Base-by-base conservation (phyloP, 2,329 filamentous ascomycete species). In the Xylaria sp. region DNA sequence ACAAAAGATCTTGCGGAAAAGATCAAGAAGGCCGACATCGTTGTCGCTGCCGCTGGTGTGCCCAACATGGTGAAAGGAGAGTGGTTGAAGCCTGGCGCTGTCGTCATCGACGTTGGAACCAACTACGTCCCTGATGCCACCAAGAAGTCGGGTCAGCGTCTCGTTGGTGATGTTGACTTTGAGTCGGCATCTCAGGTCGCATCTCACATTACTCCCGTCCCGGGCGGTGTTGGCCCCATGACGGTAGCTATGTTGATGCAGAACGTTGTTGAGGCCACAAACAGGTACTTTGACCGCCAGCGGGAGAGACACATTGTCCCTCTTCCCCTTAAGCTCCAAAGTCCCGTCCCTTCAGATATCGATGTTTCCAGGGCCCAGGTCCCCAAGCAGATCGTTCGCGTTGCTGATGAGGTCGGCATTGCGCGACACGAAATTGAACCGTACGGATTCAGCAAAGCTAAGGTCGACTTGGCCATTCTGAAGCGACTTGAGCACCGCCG, bases 221-320 rank as follows among this genome's bases (percentile, higher is more conserved):
- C 94, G 1, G 94, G 94, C 59, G 94, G 94, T 74, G 94, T 99
- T 60, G 94, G 94, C 0, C 94, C 94, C 54, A 99, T 99, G 94
- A 99, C 94, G 2, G 92, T 99, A 64, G 94, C 94, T 61, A 99
- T 99, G 94, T 81, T 99, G 52, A 79, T 99, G 69, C 90, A 96
- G 75, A 99, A 99, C 71, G 92, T 97, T 7, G 89, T 97, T 58
- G 89, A 93, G 67, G 88, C 93, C 39, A 89, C 94, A 42, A 88
- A 87, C 53, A 79, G 83, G 59, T 92, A 91, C 71, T 94, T 94
- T 65, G 90, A 94, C 65, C 84, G 84, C 62, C 89, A 95, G 74
- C 95, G 91, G 77, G 80, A 87, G 63, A 85, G 94, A 60, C 86
- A 84, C 67, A 90, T 95, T 63, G 83, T 85, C 4, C 91, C 94